These are phyloP conservation scores for Clavispora phyllophila DNA, from an alignment of 805 yeast species.

Conservation along the genomic window DNA sequence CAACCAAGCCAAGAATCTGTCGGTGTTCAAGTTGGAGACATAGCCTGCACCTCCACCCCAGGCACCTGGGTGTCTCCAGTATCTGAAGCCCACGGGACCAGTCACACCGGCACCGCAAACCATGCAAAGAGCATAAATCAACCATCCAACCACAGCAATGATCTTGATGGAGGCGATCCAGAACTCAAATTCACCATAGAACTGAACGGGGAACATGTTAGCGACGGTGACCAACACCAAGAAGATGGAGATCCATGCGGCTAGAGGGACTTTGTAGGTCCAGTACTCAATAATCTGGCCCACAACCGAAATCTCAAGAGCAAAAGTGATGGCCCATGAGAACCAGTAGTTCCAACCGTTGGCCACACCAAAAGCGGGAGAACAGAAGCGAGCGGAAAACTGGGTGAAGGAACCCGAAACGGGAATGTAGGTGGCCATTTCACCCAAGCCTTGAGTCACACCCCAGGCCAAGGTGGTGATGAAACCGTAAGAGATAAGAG, in stretches of 20 bases:
- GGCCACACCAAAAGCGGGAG: constrained; percentile 70
- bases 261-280: constrained; percentile 53
- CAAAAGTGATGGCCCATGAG: constrained; percentile 73
- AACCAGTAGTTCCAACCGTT: constrained; percentile 74
- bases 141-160: constrained; percentile 65
- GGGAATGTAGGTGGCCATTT: constrained; percentile 77
- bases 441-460: constrained; percentile 71
- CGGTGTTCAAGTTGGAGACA: constrained; percentile 45
- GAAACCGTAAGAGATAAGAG: constrained; percentile 59
- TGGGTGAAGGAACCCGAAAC: constrained; percentile 65
- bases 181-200: constrained; percentile 71
- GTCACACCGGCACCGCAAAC: constrained; percentile 68
- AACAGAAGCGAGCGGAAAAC: constrained; percentile 61
- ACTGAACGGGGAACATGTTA: constrained; percentile 64
- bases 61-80: constrained; percentile 77
- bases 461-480: constrained; percentile 62
- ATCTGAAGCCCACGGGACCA: constrained; percentile 74
- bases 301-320: constrained; percentile 66
- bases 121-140: constrained; percentile 62
- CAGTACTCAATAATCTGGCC: constrained; percentile 50
- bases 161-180: constrained; percentile 69
- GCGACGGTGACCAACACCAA: constrained; percentile 49
- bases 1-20: constrained; percentile 64
- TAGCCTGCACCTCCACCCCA: constrained; percentile 53
- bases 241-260: constrained; percentile 69